phyloP scores from a whole-genome alignment of 2,329 filamentous ascomycete genomes.

The Neofusicoccum laricinum region DNA sequence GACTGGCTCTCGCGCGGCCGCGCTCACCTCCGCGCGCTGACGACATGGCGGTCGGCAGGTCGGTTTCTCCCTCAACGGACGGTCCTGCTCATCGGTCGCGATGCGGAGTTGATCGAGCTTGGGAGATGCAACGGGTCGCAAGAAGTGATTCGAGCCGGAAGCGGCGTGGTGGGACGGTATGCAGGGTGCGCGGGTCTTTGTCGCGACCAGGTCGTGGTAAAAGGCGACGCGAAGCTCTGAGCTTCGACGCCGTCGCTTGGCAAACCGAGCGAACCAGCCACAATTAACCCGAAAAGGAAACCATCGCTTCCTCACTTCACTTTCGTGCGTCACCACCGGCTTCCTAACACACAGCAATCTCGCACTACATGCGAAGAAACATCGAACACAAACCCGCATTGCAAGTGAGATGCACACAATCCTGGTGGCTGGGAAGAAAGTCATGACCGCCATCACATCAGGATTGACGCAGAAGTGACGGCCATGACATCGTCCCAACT shows the following conservation, averaged over 20 bases:
- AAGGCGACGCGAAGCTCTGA: slow-evolving; percentile 13
- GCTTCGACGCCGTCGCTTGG: slow-evolving; percentile 6
- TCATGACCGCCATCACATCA: too few relatives aligned
- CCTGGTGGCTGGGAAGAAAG: too few relatives aligned
- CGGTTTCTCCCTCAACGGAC: not conserved
- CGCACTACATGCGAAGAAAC: too few relatives aligned
- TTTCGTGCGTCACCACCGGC: not conserved
- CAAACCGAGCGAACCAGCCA: not conserved
- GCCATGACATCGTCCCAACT: too few relatives aligned
- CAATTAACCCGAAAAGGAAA: not conserved
- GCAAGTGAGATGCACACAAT: too few relatives aligned
- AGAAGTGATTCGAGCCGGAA: not conserved
- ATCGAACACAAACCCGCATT: too few relatives aligned
- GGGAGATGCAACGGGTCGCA: not conserved
- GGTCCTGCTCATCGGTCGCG: not conserved
- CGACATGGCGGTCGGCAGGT: slow-evolving; percentile 17
- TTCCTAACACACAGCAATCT: too few relatives aligned
- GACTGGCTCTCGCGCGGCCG: slow-evolving; percentile 4
- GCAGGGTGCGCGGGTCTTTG: not conserved
- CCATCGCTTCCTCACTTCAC: not conserved
- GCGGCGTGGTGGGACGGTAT: not conserved
- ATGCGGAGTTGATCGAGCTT: not conserved
- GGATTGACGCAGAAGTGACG: too few relatives aligned
- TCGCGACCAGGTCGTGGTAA: slow-evolving; percentile 9
- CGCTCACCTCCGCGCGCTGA: slow-evolving; percentile 17